phyloP scores from a whole-genome alignment of 331 rosid species.

The Malus hybrid region DNA sequence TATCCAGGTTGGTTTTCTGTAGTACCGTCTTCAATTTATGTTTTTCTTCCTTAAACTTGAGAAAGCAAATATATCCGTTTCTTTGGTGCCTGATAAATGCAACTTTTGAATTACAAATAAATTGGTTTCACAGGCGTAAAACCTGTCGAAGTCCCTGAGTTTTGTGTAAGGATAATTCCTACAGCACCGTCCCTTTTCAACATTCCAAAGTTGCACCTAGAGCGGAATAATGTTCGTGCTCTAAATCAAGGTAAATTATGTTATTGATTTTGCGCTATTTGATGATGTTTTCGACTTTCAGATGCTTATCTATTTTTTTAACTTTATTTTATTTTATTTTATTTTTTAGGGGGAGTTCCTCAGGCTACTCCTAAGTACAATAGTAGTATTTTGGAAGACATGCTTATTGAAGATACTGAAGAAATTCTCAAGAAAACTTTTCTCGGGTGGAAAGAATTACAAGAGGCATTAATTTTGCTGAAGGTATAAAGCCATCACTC shows the following conservation, averaged over 20 bases:
- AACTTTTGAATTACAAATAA: constrained; percentile 4
- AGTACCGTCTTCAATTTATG: neutral
- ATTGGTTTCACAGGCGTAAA: constrained; percentile 39
- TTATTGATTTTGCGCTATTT: neutral
- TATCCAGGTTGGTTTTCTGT: constrained; percentile 56
- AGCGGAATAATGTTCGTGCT: constrained; percentile 64
- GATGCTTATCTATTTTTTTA: constrained; percentile 11
- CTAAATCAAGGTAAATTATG: constrained; percentile 41
- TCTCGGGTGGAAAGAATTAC: constrained; percentile 65
- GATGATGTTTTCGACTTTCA: neutral
- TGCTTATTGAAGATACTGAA: constrained; percentile 51
- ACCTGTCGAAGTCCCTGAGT: constrained; percentile 43
- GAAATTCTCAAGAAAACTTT: constrained; percentile 40
- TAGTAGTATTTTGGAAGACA: constrained; percentile 85
- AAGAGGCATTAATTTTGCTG: constrained; percentile 57
- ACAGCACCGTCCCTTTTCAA: constrained; percentile 51
- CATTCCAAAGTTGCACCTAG: constrained; percentile 52
- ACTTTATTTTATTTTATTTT: neutral
- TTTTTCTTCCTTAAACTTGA: neutral
- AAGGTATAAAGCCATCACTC: constrained; percentile 44
- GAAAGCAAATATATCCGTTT: neutral
- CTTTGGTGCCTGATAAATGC: neutral
- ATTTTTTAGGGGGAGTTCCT: constrained; percentile 36
- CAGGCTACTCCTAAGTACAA: constrained; percentile 85
- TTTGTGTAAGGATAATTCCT: constrained; percentile 67